Conservation (phyloP, 805 yeast species). For the Debaryomyces prosopidis region DNA sequence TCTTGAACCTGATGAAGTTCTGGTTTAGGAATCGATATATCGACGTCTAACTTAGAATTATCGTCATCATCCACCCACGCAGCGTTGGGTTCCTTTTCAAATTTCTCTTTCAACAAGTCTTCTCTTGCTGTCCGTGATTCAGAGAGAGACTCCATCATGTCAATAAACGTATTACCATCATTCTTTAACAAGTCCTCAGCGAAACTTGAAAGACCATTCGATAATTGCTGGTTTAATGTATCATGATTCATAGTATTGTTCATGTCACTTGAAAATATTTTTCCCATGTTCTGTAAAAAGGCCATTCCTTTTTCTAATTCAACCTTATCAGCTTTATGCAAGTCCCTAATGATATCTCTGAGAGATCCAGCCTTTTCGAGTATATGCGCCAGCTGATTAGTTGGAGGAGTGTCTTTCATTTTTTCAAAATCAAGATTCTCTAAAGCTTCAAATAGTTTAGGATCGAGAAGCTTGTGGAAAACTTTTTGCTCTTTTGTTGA, state of each 20-base stretch:
- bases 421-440: constrained; percentile 25
- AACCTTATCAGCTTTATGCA: constrained; percentile 25
- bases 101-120: constrained; percentile 18
- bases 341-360: constrained; percentile 24
- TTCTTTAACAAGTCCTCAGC: constrained; percentile 79
- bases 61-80: constrained; percentile 25
- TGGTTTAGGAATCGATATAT: constrained; percentile 1
- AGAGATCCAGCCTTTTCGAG: constrained; percentile 27
- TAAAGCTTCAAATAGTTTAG: constrained; percentile 26
- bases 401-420: constrained; percentile 17
- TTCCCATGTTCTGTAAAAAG: constrained; percentile 23
- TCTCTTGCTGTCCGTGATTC: constrained; percentile 42
- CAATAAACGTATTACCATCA: constrained; percentile 76
- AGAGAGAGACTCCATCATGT: constrained; percentile 77
- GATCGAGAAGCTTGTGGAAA: constrained; percentile 25
- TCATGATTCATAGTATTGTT: constrained; percentile 5
- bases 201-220: constrained; percentile 35
- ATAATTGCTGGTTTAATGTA: constrained; percentile 19
- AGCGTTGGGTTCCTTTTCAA: constrained; percentile 14
- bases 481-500: constrained; percentile 13
- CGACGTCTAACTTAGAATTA: not conserved
- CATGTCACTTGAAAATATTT: constrained; percentile 13
- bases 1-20: constrained; percentile 11
- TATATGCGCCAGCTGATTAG: constrained; percentile 16
- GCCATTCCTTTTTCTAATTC: constrained; percentile 26